Percentiles rank a stretch among this genome's conserved stretches.
Conservation (phyloP, 2,329 filamentous ascomycete species). For the Colletotrichum sp. region DNA sequence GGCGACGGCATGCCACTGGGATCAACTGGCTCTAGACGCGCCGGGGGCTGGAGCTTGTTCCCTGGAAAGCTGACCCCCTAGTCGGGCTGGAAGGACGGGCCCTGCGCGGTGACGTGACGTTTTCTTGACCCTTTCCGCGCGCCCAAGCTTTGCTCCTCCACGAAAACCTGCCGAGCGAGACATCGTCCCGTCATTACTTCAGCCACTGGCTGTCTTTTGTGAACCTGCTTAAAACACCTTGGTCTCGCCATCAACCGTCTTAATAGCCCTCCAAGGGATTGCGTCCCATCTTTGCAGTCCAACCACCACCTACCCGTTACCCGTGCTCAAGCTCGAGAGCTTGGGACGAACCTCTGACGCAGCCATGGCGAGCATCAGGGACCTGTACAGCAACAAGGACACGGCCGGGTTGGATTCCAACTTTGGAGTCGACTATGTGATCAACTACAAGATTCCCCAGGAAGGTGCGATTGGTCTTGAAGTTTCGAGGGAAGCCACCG, state of each 20-base stretch:
- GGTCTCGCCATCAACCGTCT: background rate
- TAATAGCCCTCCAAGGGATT: background rate
- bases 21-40: background rate
- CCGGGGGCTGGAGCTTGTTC: conserved; percentile 16
- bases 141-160: conserved; percentile 8
- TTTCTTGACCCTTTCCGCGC: background rate
- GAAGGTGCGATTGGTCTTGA: conserved; percentile 53
- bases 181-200: conserved; percentile 19
- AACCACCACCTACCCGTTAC: background rate
- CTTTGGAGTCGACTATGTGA: conserved; percentile 81
- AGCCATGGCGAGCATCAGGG: conserved; percentile 20
- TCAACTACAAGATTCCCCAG: conserved; percentile 76
- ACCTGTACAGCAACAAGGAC: conserved; percentile 19
- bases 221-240: background rate
- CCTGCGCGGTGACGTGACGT: conserved; percentile 22
- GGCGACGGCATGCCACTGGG: conserved; percentile 6
- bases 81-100: background rate
- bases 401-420: conserved; percentile 20
- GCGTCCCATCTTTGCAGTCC: background rate
- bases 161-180: conserved; percentile 22
- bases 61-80: conserved; percentile 5
- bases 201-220: conserved; percentile 6
- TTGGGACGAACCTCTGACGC: conserved; percentile 7
- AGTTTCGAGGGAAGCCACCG: background rate
- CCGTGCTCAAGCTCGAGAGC: conserved; percentile 15